Evolutionary conservation across 257 asterid genomes (phyloP).

Genomic region (Nemophila menziesii): DNA sequence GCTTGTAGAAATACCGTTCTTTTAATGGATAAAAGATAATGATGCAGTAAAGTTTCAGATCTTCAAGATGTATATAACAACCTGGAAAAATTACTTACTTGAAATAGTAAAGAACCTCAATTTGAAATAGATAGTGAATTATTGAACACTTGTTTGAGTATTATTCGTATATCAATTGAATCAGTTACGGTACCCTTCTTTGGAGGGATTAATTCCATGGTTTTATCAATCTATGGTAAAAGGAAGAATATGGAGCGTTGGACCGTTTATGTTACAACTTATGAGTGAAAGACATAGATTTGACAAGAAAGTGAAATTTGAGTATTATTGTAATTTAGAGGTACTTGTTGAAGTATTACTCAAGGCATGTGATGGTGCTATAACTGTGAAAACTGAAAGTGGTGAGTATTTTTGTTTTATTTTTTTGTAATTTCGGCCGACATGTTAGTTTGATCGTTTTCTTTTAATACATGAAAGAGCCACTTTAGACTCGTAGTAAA

Average conservation of each 20-base stretch:
- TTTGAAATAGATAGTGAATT: constrained; percentile 75
- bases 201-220: constrained; percentile 90
- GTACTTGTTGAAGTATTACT: constrained; percentile 65
- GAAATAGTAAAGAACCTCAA: constrained; percentile 40
- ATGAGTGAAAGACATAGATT: constrained; percentile 40
- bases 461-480: no score
- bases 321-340: constrained; percentile 55
- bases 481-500: no score
- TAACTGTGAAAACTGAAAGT: constrained; percentile 69
- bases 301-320: constrained; percentile 40
- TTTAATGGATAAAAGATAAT: constrained; percentile 94
- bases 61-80: constrained; percentile 74
- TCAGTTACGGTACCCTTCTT: constrained; percentile 78
- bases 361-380: constrained; percentile 72
- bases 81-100: constrained; percentile 63
- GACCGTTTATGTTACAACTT: constrained; percentile 66
- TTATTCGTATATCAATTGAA: constrained; percentile 56
- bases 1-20: constrained; percentile 84
- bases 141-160: constrained; percentile 62
- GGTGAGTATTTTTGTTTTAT: no score
- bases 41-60: constrained; percentile 90
- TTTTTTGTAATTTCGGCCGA: no score
- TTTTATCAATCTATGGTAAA: constrained; percentile 56
- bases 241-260: constrained; percentile 73
- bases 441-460: no score